Evolutionary conservation across 169 alveolate species (phyloP), one percentile per base, ranked within the genome.

Genomic region (Amoebophrya sp.): DNA sequence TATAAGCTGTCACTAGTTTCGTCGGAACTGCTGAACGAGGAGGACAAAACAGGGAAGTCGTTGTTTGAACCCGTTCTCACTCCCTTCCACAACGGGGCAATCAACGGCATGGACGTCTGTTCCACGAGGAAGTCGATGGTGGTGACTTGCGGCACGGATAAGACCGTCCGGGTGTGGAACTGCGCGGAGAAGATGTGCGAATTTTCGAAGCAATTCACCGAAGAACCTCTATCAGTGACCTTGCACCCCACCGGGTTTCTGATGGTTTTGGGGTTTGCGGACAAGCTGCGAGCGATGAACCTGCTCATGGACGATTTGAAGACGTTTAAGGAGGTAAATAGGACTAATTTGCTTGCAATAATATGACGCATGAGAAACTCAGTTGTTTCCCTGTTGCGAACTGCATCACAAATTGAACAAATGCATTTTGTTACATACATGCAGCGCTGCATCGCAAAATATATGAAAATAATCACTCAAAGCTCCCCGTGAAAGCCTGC

Each of bases 121-220:
- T n/a, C n/a, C n/a, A 95, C 95, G 89, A 95, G 97, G 94, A 98
- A 97, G 94, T 97, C 98, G 23, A 92, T 97, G 90, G 95, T 97
- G 39, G 98, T 96, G 47, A 97, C 99, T 35, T 97, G 98, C 90
- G 96, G 98, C n/a, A 92, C 93, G 35, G 99, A 98, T 95, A 96
- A 96, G 92, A 95, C 98, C 88, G 97, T 97, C 7, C 94, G 98
- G 40, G 97, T 98, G 40, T 98, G 99, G 98, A 97, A 98, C 95
- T 98, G 95, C 91, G 91, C 94, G 35, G 96, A 96, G 91, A 95
- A 94, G 92, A 93, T 94, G 18, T 96, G 97, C 53, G 99, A 96
- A 92, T 96, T 96, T 40, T 94, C 96, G 92, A 96, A 96, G 91
- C 92, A 92, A 92, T 98, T 96, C 93, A 96, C 66, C 66, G 66